These are phyloP conservation scores for Quercus mongolica DNA, from an alignment of 306 rosid species.

Conservation along the genomic window DNA sequence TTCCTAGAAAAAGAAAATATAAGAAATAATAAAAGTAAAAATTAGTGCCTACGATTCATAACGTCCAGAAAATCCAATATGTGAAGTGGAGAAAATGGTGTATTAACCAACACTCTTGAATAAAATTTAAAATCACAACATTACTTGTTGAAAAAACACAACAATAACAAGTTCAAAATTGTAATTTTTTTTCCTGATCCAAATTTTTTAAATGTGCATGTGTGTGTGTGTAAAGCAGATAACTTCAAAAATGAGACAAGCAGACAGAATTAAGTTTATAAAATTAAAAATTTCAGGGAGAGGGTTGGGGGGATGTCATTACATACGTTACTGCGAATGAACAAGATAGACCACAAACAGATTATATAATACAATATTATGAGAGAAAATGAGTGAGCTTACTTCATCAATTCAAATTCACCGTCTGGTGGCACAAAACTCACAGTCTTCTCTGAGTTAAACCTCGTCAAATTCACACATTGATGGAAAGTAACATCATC, in stretches of 20 bases:
- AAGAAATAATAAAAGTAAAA: no score
- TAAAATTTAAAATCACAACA: not conserved
- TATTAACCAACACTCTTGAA: not conserved
- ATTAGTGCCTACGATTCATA: no score
- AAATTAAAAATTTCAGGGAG: not conserved
- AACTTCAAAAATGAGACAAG: not conserved
- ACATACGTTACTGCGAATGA: not conserved
- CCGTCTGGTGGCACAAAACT: conserved; percentile 98
- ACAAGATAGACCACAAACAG: not conserved
- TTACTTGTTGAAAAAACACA: not conserved
- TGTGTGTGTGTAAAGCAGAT: not conserved
- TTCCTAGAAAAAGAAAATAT: no score
- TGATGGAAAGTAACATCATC: conserved; percentile 96
- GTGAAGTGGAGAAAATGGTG: no score
- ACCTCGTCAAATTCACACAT: conserved; percentile 94
- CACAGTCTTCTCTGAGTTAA: conserved; percentile 90
- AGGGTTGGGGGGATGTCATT: not conserved
- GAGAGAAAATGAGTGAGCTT: conserved; percentile 27
- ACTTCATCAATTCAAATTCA: conserved; percentile 97
- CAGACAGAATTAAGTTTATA: not conserved
- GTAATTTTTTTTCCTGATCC: not conserved
- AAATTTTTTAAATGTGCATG: not conserved
- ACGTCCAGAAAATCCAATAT: no score
- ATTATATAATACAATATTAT: not conserved
- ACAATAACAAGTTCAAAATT: not conserved